Base-by-base conservation (phyloP, 352 stramenopile species). In the Aphanomyces cochlioides region DNA sequence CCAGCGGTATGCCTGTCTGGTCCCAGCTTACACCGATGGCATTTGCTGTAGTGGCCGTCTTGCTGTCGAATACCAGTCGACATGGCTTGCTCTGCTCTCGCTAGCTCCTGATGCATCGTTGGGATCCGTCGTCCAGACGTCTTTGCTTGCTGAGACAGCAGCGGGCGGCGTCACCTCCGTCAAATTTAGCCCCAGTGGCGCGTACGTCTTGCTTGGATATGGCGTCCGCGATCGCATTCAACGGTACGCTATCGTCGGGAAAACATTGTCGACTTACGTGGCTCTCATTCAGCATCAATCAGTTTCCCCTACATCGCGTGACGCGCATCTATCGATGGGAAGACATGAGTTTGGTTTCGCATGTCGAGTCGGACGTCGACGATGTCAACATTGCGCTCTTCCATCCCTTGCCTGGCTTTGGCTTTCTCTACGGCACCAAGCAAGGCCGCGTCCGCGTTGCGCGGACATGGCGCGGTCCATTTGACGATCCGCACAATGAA, bases 371-470 rank as follows among this genome's bases (percentile, higher is more conserved):
- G 45, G 85, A 87, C 40, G 87, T 98, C 45, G 97, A 99, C 74
- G 97, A 99, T 82, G 96, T 99, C 39, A 99, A 99, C 77, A 99
- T 99, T 80, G 96, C 96, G 54, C 76, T 98, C 41, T 99, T 99
- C 77, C 97, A 98, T 81, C 96, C 96, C 7, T 90, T 98, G 66
- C 96, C 92, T 56, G 97, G 96, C 19, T 86, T 95, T 63, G 97
- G 97, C 3, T 98, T 99, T 75, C 84, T 98, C n/a, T 99, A 99
- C 78, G 97, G 96, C 56, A 99, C 96, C 15, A 98, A 98, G 66
- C 94, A 98, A 75, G 97, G 97, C 39, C 93, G 96, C 69, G 83
- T 98, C 7, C 81, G 95, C 56, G 84, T 98, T 8, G 95, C 85
- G 72, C 88, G 75, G 69, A 89, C 79, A 1, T 95, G 89, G 67